phyloP scores from a whole-genome alignment of 2,329 filamentous ascomycete species.

The Penicillium italicum region DNA sequence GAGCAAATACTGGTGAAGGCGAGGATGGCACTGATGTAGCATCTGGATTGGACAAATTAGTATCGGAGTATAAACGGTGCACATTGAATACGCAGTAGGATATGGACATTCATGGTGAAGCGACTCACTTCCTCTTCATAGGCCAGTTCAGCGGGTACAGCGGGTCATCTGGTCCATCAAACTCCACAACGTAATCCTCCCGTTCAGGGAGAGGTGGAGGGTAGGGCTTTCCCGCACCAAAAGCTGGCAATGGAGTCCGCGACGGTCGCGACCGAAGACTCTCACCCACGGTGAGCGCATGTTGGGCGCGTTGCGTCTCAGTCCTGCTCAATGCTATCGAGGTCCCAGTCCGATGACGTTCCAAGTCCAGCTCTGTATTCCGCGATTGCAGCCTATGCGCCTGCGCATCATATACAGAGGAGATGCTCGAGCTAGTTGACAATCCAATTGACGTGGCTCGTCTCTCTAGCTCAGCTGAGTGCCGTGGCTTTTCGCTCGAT shows the following conservation, averaged over 20 bases:
- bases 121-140: slow-evolving; percentile 43
- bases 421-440: slow-evolving; percentile 27
- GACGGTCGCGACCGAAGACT: slow-evolving; percentile 27
- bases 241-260: slow-evolving; percentile 22
- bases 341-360: slow-evolving; percentile 24
- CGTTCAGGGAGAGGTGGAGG: slow-evolving; percentile 50
- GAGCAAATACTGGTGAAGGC: slow-evolving; percentile 35
- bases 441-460: slow-evolving; percentile 11
- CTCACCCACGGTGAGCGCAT: slow-evolving; percentile 41
- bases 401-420: slow-evolving; percentile 26
- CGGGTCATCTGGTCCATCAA: slow-evolving; percentile 50
- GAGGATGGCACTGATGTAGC: slow-evolving; percentile 20
- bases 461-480: slow-evolving; percentile 13
- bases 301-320: slow-evolving; percentile 31
- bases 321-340: slow-evolving; percentile 31
- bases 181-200: slow-evolving; percentile 55
- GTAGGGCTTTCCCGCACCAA: slow-evolving; percentile 47
- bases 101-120: neutral
- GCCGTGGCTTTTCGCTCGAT: slow-evolving; percentile 1
- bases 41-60: slow-evolving; percentile 1
- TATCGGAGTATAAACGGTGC: neutral
- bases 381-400: slow-evolving; percentile 30
- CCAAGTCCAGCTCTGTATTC: slow-evolving; percentile 31
- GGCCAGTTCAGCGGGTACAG: slow-evolving; percentile 54
- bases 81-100: neutral